These are phyloP conservation scores for Penicillium sp. DNA, from an alignment of 2,329 filamentous ascomycete genomes.

Conservation along the genomic window DNA sequence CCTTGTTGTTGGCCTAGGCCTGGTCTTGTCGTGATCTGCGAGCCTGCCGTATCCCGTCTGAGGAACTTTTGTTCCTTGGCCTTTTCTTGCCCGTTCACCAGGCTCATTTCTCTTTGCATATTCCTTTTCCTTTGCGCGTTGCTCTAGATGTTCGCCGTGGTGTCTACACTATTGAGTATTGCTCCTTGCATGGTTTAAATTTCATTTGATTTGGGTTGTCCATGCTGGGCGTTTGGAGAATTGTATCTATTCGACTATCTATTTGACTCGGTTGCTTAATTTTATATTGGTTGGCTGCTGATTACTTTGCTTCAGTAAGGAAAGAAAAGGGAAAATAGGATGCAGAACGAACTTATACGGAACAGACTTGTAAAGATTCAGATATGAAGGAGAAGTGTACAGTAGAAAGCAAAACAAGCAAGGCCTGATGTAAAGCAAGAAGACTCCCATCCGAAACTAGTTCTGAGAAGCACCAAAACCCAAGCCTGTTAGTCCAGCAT, in stretches of 20 bases:
- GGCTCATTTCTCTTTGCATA: not conserved
- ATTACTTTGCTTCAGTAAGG: not conserved
- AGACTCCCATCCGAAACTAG: not conserved
- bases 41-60: not conserved
- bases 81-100: not conserved
- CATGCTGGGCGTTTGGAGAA: not conserved
- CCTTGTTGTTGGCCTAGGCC: not conserved
- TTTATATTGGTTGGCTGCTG: not conserved
- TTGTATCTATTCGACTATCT: conserved; percentile 1
- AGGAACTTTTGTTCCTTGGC: not conserved
- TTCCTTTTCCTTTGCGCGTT: not conserved
- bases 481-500: not conserved
- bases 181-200: not conserved
- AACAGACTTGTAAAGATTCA: not conserved
- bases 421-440: not conserved
- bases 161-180: not conserved
- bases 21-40: not conserved
- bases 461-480: conserved; percentile 1
- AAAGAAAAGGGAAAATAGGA: not conserved
- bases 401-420: not conserved
- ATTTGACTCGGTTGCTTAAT: not conserved
- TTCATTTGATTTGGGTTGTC: not conserved
- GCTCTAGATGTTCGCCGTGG: not conserved
- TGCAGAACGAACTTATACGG: not conserved
- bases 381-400: not conserved